A percentile compares a stretch with the other conserved stretches of the same genome.
These are phyloP conservation scores for Spizellomyces punctatus DNA, from an alignment of 192 early-diverging fungal species.

Conservation along the genomic window DNA sequence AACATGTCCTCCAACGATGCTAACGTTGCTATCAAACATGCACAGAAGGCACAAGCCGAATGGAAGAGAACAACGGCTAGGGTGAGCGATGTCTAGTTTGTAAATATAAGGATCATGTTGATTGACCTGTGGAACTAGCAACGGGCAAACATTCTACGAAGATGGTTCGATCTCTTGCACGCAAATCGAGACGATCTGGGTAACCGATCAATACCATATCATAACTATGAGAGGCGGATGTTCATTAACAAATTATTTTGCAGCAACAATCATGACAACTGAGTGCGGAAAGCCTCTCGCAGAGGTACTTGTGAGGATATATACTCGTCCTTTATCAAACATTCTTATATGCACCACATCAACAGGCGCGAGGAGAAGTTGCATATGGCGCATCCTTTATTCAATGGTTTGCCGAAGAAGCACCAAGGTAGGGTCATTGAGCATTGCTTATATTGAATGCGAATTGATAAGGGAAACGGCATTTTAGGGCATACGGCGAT, in stretches of 20 bases:
- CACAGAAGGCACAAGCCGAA: slow-evolving; percentile 2
- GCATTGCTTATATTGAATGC: not conserved
- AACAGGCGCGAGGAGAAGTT: slow-evolving; percentile 52
- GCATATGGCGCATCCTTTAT: slow-evolving; percentile 68
- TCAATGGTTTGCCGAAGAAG: slow-evolving; percentile 88
- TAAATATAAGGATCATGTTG: too few species aligned
- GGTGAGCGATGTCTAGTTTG: not conserved
- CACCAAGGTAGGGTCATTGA: slow-evolving; percentile 51
- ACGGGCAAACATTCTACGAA: slow-evolving; percentile 20
- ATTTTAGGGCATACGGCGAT: slow-evolving; percentile 61
- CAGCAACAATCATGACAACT: slow-evolving; percentile 75
- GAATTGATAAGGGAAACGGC: not conserved
- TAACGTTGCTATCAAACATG: slow-evolving; percentile 15
- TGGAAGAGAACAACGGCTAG: slow-evolving; percentile 29
- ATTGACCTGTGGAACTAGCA: not conserved
- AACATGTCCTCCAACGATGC: slow-evolving; percentile 18
- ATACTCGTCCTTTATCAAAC: too few species aligned
- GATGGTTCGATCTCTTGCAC: slow-evolving; percentile 58
- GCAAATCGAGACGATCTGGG: slow-evolving; percentile 70
- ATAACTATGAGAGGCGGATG: too few species aligned
- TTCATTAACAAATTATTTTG: not conserved
- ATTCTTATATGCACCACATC: slow-evolving; percentile 1
- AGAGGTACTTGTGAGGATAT: slow-evolving; percentile 11
- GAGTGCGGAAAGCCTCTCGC: slow-evolving; percentile 76
- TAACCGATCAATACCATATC: not conserved